These are phyloP conservation scores for Lipomyces starkeyi DNA, from an alignment of 805 yeast species.

Conservation along the genomic window DNA sequence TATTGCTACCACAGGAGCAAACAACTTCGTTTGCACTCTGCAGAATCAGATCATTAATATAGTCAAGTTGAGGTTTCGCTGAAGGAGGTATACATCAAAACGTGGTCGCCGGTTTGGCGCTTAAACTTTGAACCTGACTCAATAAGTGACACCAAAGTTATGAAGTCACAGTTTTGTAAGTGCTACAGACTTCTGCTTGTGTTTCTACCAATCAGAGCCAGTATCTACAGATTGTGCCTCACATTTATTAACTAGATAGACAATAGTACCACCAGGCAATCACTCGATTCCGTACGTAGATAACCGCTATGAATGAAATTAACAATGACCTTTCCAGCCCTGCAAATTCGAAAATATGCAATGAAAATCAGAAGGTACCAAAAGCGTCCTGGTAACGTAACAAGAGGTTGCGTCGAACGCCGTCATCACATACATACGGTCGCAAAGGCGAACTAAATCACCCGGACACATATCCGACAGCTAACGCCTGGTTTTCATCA, in stretches of 20 bases:
- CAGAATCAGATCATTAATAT: not conserved
- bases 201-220: no score
- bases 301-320: not conserved
- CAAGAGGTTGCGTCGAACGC: conserved; percentile 40
- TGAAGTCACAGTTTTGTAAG: not conserved
- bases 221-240: no score
- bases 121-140: conserved; percentile 1
- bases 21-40: not conserved
- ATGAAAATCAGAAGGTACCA: conserved; percentile 35
- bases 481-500: conserved; percentile 38
- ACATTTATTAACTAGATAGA: not conserved
- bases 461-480: conserved; percentile 30
- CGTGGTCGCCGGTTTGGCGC: not conserved
- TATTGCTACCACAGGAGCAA: not conserved
- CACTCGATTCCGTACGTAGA: not conserved
- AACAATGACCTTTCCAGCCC: not conserved
- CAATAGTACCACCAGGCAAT: not conserved
- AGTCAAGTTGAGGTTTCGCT: not conserved
- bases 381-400: conserved; percentile 36
- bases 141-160: not conserved
- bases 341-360: not conserved
- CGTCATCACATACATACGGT: conserved; percentile 28
- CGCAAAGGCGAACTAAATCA: not conserved
- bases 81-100: not conserved
- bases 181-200: not conserved